A percentile compares a stretch with the other conserved stretches of the same genome.
phyloP scores from a whole-genome alignment of 495 filamentous ascomycete genomes.

The Lasiosphaeris hirsuta region DNA sequence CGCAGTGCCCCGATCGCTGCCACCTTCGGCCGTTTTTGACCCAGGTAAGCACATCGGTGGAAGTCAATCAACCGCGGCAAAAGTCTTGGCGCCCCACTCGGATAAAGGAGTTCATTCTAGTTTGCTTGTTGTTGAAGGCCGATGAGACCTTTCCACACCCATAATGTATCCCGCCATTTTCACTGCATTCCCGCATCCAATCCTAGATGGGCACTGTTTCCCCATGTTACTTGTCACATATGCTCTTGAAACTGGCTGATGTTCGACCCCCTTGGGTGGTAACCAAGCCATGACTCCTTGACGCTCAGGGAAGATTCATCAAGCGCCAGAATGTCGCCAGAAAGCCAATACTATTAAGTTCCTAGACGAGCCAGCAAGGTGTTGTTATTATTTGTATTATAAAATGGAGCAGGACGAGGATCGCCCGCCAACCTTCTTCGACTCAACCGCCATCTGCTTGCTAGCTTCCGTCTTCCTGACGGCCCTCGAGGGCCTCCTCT shows the following conservation, averaged over 20 bases:
- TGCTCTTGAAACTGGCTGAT: too few species aligned
- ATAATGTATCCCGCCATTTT: too few species aligned
- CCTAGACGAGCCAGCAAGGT: neutral
- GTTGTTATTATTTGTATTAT: neutral
- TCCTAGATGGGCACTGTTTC: too few species aligned
- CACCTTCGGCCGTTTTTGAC: conserved; percentile 13
- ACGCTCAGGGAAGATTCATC: neutral
- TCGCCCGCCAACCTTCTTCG: neutral
- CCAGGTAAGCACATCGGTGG: conserved; percentile 9
- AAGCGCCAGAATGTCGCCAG: conserved; percentile 2
- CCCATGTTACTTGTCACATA: too few species aligned
- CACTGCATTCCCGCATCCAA: too few species aligned
- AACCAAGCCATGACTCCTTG: too few species aligned
- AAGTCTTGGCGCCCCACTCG: too few species aligned
- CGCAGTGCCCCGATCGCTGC: neutral
- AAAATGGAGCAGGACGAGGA: neutral
- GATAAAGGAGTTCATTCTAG: too few species aligned
- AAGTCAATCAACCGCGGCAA: too few species aligned
- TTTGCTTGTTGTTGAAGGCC: too few species aligned
- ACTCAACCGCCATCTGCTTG: neutral
- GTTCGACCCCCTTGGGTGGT: too few species aligned
- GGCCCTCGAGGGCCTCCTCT: neutral
- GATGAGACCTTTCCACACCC: too few species aligned
- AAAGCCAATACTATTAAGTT: neutral
- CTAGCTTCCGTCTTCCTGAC: neutral